Evolutionary conservation across 2,329 filamentous ascomycete genomes (phyloP), one percentile per base, ranked within the genome.

Genomic region (Nothomitra cinnamomea): DNA sequence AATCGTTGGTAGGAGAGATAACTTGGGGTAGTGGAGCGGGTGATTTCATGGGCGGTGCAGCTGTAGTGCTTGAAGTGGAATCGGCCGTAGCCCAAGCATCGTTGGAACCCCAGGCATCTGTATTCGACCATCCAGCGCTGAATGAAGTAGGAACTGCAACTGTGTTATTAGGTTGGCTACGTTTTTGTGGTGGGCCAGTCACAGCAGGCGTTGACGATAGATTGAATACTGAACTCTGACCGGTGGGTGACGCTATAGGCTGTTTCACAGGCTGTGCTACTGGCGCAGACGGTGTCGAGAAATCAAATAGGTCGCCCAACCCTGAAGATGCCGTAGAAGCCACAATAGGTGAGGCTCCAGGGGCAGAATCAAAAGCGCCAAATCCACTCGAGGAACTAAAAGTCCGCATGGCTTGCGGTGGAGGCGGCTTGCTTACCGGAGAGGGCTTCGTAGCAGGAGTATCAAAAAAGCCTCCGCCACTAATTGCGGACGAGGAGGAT

Each of bases 391-490:
- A 72, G 21, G 71, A 71, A 59, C 73, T 76, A 58, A 73, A 76
- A 7, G 72, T 69, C 59, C 25, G 50, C 2, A 19, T 35, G 7
- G 36, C 17, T 21, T 35, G 49, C 10, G 36, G 5, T 40, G 22
- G 32, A 22, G 50, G 36, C 19, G 25, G 22, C 35, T 40, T 52
- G 8, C n/a, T 15, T n/a, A 17, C 35, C 52, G 71, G 66, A 8
- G 75, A 66, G 15, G 78, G 67, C 54, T 79, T 80, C 1, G 79
- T 69, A n/a, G 83, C 77, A 60, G 84, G 80, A 21, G 76, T 70
- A 61, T 94, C 82, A 63, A 95, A 95, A 67, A 95, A 92, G 64
- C 83, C 78, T 49, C 88, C 87, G 52, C 87, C 85, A 57, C 83
- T 76, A 48, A 72, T 66, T 58, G 77, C 66, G 56, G 72, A 64